These are phyloP conservation scores for Glutinoglossum americanum DNA, from an alignment of 495 filamentous ascomycete species.

Conservation along the genomic window DNA sequence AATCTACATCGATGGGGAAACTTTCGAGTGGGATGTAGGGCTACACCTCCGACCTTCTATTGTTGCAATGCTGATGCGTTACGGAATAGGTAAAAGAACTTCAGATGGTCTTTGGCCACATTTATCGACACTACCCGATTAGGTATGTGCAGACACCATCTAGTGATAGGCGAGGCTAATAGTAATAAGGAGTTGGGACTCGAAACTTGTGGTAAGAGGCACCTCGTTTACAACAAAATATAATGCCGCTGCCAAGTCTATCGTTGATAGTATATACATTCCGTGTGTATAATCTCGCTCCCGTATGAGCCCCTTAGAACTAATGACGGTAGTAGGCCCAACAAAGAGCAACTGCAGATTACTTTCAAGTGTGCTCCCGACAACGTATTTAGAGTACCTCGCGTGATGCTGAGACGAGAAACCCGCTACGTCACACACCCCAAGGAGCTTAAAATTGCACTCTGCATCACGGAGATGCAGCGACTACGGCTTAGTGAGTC, in stretches of 20 bases:
- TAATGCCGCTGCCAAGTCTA: background rate
- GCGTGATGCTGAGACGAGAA: background rate
- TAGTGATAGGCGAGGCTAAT: background rate
- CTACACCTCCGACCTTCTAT: background rate
- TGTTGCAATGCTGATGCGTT: background rate
- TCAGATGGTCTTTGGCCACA: background rate
- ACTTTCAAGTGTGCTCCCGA: background rate
- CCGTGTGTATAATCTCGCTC: background rate
- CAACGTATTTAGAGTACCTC: background rate
- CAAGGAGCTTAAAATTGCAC: background rate
- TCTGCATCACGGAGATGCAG: background rate
- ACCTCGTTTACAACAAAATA: background rate
- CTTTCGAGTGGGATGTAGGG: background rate
- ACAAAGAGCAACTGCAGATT: background rate
- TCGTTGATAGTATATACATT: background rate
- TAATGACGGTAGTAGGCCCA: background rate
- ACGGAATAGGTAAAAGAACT: background rate
- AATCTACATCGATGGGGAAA: background rate
- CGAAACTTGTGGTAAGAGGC: background rate
- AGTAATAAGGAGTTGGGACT: background rate
- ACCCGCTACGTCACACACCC: background rate
- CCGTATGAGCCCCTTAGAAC: background rate
- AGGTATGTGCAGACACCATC: background rate
- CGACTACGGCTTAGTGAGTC: background rate
- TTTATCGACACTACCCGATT: background rate